Conservation (phyloP, 2,329 filamentous ascomycete species). For the Cytospora leucostoma region DNA sequence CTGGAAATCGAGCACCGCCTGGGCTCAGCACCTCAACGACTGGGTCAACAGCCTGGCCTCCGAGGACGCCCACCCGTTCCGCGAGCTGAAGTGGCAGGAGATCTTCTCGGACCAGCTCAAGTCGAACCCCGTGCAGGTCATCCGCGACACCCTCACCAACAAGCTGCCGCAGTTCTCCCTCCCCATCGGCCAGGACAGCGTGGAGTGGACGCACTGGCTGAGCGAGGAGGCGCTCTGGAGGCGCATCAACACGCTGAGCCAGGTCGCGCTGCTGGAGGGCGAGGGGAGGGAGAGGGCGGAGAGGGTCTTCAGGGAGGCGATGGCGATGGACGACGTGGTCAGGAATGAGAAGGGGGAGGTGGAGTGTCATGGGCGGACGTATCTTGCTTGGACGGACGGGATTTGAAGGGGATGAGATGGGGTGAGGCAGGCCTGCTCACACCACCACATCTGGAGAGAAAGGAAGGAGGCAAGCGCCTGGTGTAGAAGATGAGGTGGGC, state of each 20-base stretch:
- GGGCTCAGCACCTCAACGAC: constrained; percentile 64
- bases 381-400: constrained; percentile 62
- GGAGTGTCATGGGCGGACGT: constrained; percentile 64
- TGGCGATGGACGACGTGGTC: constrained; percentile 55
- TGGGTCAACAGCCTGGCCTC: constrained; percentile 54
- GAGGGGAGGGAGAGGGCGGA: constrained; percentile 51
- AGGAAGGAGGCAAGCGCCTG: background rate
- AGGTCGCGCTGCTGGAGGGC: constrained; percentile 62
- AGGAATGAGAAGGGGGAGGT: constrained; percentile 64
- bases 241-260: constrained; percentile 66
- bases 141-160: constrained; percentile 45
- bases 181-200: constrained; percentile 58
- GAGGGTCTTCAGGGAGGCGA: constrained; percentile 53
- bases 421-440: background rate
- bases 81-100: constrained; percentile 62
- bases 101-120: constrained; percentile 64
- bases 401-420: constrained; percentile 35
- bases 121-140: constrained; percentile 52
- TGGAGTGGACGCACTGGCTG: constrained; percentile 61
- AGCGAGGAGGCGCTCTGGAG: constrained; percentile 62
- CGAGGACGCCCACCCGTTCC: constrained; percentile 62
- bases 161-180: constrained; percentile 56
- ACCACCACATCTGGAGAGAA: background rate
- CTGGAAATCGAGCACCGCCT: constrained; percentile 58
- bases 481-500: background rate